Conservation (phyloP, 139 green algal genomes). For the Tetradesmus lagerheimii region DNA sequence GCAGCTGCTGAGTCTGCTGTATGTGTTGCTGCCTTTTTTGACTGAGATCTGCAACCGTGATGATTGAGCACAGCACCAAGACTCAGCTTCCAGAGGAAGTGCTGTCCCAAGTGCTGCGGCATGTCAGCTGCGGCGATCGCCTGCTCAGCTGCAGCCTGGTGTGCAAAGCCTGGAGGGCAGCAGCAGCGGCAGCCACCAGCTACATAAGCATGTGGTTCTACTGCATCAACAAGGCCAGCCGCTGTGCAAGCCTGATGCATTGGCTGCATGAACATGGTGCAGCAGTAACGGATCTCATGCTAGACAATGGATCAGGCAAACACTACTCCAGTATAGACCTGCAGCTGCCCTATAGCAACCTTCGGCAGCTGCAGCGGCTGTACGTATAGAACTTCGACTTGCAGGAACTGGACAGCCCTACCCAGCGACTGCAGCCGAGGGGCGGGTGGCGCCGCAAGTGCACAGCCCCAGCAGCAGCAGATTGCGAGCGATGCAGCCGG, state of each 20-base stretch:
- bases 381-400: background rate
- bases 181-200: background rate
- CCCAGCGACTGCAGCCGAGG: background rate
- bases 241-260: background rate
- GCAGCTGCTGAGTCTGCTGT: background rate
- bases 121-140: background rate
- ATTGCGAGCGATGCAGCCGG: constrained; percentile 6
- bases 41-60: constrained; percentile 59
- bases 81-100: constrained; percentile 51
- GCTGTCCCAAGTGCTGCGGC: background rate
- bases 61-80: constrained; percentile 84
- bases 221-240: background rate
- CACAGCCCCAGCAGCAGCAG: constrained; percentile 19
- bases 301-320: too few species aligned
- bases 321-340: too few species aligned
- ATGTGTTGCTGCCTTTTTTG: background rate
- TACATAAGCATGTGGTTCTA: too few species aligned
- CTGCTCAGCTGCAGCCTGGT: background rate
- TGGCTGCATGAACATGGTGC: background rate
- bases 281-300: background rate
- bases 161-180: background rate
- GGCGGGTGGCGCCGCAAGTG: background rate
- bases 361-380: background rate
- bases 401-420: too few species aligned
- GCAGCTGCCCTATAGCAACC: background rate